A percentile compares a stretch with the other conserved stretches of the same genome.
Evolutionary conservation across 2,329 filamentous ascomycete species (phyloP).

Genomic region (Sporothrix schenckii): DNA sequence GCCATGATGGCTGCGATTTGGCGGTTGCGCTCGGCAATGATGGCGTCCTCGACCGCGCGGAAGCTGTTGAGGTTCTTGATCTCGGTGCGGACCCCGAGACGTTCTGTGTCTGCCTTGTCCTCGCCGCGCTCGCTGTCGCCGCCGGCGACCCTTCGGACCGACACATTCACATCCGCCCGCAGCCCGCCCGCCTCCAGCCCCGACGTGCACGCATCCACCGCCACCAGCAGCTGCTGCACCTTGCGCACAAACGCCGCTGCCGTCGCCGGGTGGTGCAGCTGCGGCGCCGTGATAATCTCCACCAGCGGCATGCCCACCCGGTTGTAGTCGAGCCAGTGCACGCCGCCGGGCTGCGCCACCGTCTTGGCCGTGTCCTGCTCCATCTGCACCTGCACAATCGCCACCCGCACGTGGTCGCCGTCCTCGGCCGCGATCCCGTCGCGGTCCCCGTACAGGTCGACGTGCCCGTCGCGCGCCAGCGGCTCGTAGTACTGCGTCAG

Average conservation of each 20-base stretch:
- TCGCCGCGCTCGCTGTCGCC: neutral
- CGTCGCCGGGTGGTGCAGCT: slow-evolving; percentile 83
- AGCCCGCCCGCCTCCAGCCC: slow-evolving; percentile 94
- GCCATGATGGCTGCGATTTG: slow-evolving; percentile 85
- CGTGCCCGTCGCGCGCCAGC: slow-evolving; percentile 68
- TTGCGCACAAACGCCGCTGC: slow-evolving; percentile 89
- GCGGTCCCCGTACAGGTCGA: slow-evolving; percentile 66
- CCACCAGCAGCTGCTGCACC: slow-evolving; percentile 76
- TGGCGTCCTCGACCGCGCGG: slow-evolving; percentile 92
- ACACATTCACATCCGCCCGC: slow-evolving; percentile 94
- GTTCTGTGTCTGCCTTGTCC: slow-evolving; percentile 32
- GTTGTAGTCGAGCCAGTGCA: slow-evolving; percentile 88
- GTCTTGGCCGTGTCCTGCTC: slow-evolving; percentile 99
- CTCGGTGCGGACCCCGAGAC: slow-evolving; percentile 83
- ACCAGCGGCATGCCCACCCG: slow-evolving; percentile 87
- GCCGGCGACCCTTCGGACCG: slow-evolving; percentile 63
- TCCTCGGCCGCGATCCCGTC: slow-evolving; percentile 80
- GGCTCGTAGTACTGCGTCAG: slow-evolving; percentile 93
- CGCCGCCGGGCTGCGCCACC: slow-evolving; percentile 70
- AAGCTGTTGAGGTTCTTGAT: slow-evolving; percentile 97
- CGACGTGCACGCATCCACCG: slow-evolving; percentile 81
- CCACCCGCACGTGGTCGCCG: slow-evolving; percentile 69
- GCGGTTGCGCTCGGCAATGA: slow-evolving; percentile 84
- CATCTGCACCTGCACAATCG: slow-evolving; percentile 93
- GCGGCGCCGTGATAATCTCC: slow-evolving; percentile 90